A percentile compares a stretch with the other conserved stretches of the same genome.
Conservation (phyloP, 2,329 filamentous ascomycete genomes). For the Sporothrix brasiliensis region DNA sequence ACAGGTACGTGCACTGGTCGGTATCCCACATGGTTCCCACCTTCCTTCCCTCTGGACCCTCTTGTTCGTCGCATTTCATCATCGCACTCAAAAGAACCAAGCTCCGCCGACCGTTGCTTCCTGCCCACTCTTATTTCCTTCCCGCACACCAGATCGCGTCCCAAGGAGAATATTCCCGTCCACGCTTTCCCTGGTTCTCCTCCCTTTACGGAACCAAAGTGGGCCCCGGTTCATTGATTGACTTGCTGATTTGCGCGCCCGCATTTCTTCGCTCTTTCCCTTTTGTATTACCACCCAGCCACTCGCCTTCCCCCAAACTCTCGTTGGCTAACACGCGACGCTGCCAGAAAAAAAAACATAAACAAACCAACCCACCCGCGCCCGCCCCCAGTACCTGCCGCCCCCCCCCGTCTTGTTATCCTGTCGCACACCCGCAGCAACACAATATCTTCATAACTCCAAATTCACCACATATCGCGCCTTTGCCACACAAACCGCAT, state of each 20-base stretch:
- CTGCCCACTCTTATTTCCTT: constrained; percentile 13
- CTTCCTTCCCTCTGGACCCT: background rate
- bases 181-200: background rate
- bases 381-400: constrained; percentile 25
- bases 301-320: constrained; percentile 6
- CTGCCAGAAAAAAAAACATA: constrained; percentile 30
- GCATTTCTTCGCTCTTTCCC: constrained; percentile 14
- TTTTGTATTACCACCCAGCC: background rate
- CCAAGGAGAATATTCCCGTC: background rate
- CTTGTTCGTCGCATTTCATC: constrained; percentile 24
- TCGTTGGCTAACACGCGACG: constrained; percentile 31
- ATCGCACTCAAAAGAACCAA: background rate
- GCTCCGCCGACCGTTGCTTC: background rate
- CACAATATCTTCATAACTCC: constrained; percentile 23
- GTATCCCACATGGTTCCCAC: background rate
- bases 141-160: constrained; percentile 22
- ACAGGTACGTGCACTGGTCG: background rate
- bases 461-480: background rate
- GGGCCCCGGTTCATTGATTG: constrained; percentile 6
- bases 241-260: constrained; percentile 28
- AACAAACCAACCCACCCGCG: constrained; percentile 30
- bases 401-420: constrained; percentile 8
- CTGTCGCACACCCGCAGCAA: constrained; percentile 18
- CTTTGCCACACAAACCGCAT: constrained; percentile 22
- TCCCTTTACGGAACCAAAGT: constrained; percentile 15